A percentile compares a stretch with the other conserved stretches of the same genome.
These are phyloP conservation scores for Aegilops umbellulata DNA, from an alignment of 176 grass and related monocot species.

Conservation along the genomic window DNA sequence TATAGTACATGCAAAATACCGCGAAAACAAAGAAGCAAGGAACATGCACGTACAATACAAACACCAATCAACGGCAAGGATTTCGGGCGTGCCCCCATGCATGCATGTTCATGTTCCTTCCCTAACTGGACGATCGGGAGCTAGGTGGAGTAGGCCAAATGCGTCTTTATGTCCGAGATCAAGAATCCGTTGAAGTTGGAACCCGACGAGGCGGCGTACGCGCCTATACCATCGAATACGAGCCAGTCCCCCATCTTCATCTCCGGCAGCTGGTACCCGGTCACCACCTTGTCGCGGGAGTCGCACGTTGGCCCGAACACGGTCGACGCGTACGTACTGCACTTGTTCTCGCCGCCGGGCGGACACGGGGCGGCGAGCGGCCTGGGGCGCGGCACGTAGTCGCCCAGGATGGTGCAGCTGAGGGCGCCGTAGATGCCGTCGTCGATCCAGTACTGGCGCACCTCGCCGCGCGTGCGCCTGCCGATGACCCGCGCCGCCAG, in stretches of 20 bases:
- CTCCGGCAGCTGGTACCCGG: not conserved
- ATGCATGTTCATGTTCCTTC: no score
- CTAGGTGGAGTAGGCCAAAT: not conserved
- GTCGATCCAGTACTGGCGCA: conserved; percentile 14
- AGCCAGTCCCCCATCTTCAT: not conserved
- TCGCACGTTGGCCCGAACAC: not conserved
- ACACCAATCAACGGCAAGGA: no score
- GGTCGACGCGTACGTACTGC: not conserved
- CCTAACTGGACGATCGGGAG: no score
- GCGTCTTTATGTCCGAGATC: not conserved
- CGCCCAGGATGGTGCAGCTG: not conserved
- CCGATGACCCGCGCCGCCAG: not conserved
- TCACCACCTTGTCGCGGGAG: not conserved
- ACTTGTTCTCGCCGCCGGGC: not conserved
- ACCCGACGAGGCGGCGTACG: not conserved
- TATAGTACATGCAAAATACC: no score
- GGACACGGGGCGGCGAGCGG: not conserved
- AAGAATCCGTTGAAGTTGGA: conserved; percentile 6
- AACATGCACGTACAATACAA: no score
- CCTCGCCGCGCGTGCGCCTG: not conserved
- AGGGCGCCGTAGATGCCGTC: not conserved
- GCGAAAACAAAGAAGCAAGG: no score
- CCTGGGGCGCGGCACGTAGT: not conserved
- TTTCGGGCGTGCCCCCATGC: no score
- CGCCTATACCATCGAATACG: conserved; percentile 6